Conservation (phyloP, 2,329 filamentous ascomycete species). For the Claviceps capensis region DNA sequence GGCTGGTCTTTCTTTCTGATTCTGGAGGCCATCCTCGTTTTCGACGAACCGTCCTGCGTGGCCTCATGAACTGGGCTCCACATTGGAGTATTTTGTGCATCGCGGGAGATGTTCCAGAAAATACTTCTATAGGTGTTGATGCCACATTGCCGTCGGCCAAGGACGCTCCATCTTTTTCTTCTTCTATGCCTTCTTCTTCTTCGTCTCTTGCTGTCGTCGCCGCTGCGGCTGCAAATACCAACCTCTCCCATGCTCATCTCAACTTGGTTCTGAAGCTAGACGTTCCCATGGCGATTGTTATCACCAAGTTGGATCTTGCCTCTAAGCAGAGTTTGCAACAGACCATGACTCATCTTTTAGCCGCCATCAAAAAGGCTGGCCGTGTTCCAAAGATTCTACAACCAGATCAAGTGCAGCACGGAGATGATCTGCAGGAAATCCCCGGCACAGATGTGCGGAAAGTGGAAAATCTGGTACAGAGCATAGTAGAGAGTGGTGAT, state of each 20-base stretch:
- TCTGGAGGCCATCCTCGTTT: constrained; percentile 86
- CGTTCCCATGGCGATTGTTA: constrained; percentile 63
- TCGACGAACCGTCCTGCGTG: constrained; percentile 74
- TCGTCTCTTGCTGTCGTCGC: background rate
- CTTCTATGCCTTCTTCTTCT: background rate
- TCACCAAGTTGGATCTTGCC: constrained; percentile 85
- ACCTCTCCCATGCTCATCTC: constrained; percentile 67
- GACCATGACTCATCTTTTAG: constrained; percentile 60
- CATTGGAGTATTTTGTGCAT: constrained; percentile 89
- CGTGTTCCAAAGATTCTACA: constrained; percentile 63
- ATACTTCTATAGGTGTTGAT: constrained; percentile 15
- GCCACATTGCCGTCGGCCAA: constrained; percentile 32
- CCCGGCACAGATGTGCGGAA: constrained; percentile 41
- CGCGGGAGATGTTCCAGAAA: constrained; percentile 58
- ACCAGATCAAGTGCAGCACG: constrained; percentile 31
- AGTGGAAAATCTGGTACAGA: constrained; percentile 40
- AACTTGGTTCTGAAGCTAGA: constrained; percentile 72
- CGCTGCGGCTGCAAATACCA: constrained; percentile 37
- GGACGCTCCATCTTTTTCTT: constrained; percentile 18
- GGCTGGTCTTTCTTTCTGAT: constrained; percentile 80
- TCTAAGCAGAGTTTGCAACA: constrained; percentile 56
- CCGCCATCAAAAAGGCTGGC: constrained; percentile 61
- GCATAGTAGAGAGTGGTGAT: constrained; percentile 29
- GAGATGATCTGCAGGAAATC: constrained; percentile 45
- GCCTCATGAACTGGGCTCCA: constrained; percentile 88